Base-by-base conservation (phyloP, 306 rosid species). In the Vachellia pachyceras region DNA sequence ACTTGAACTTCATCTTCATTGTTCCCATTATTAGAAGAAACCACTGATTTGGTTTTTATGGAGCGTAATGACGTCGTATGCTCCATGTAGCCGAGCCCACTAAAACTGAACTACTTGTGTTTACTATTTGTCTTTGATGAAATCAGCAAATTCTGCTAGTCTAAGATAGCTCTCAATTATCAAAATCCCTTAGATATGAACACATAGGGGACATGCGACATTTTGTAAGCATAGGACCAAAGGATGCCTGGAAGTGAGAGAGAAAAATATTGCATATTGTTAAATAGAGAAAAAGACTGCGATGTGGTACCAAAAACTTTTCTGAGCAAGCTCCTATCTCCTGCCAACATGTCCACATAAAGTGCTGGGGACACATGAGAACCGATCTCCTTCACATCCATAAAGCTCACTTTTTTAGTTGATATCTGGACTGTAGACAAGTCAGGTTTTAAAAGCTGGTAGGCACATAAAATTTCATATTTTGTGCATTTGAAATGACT, bases 361-460 rank as follows among this genome's bases (percentile, higher is more conserved):
- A 95, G 88, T 84, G 89, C 92, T 3, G 87, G 89, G 18, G 90
- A 79, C 44, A 83, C 91, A 60, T 86, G 81, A 67, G 88, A 83
- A 85, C 83, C 76, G 61, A 89, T 87, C 86, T 84, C 94, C 89
- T 90, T 95, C 94, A 88, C 77, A 87, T 95, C 99, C 97, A 95
- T 86, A 86, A 90, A 91, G 90, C 91, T 88, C 80, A 90, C 88
- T 79, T 85, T 88, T 89, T 87, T 82, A 83, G 87, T 86, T 90
- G 92, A 90, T 84, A 91, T 86, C 97, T 95, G 99, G 94, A 95
- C 99, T 93, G 99, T 89, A 93, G 84, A 93, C 84, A 93, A 88
- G 94, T 90, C 95, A 94, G 91, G 85, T 89, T 85, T 87, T 89
- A 87, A 89, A 91, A 91, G 83, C 87, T 58, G 90, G 84, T 84